These are phyloP conservation scores for Haberlea rhodopensis DNA, from an alignment of 257 asterid genomes.

Conservation along the genomic window DNA sequence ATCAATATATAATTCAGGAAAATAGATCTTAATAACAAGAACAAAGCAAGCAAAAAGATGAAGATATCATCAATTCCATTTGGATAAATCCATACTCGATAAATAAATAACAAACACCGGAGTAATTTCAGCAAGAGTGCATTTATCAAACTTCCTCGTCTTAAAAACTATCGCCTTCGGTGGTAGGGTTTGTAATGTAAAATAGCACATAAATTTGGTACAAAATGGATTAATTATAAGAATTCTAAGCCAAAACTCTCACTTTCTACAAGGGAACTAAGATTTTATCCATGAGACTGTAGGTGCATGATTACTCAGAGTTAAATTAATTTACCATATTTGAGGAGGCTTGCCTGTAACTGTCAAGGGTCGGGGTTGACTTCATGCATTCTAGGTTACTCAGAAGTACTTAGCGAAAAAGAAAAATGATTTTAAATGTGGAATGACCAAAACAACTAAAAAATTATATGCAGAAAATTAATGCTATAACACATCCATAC, in stretches of 20 bases:
- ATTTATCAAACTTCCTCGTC: slow-evolving; percentile 10
- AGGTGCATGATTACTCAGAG: slow-evolving; percentile 3
- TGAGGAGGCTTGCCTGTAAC: background rate
- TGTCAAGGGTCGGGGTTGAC: background rate
- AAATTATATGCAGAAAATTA: background rate
- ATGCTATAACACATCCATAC: slow-evolving; percentile 35
- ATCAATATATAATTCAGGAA: slow-evolving; percentile 23
- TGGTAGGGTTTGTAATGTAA: no score
- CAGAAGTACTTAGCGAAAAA: slow-evolving; percentile 5
- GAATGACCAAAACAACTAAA: slow-evolving; percentile 13
- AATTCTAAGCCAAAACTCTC: slow-evolving; percentile 12
- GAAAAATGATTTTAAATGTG: slow-evolving; percentile 12
- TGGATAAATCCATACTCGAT: slow-evolving; percentile 11
- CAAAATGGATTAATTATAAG: slow-evolving; percentile 7
- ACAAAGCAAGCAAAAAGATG: background rate
- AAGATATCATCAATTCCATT: slow-evolving; percentile 2
- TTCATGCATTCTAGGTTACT: background rate
- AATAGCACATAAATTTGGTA: background rate
- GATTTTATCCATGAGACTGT: slow-evolving; percentile 5
- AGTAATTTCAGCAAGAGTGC: background rate
- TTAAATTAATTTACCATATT: slow-evolving; percentile 11
- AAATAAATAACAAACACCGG: slow-evolving; percentile 11
- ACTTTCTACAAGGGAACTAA: slow-evolving; percentile 12
- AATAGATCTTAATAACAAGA: background rate
- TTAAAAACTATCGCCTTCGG: slow-evolving; percentile 11